A percentile compares a stretch with the other conserved stretches of the same genome.
These are phyloP conservation scores for Paramecium caudatum DNA, from an alignment of 73 alveolate genomes.

Conservation along the genomic window DNA sequence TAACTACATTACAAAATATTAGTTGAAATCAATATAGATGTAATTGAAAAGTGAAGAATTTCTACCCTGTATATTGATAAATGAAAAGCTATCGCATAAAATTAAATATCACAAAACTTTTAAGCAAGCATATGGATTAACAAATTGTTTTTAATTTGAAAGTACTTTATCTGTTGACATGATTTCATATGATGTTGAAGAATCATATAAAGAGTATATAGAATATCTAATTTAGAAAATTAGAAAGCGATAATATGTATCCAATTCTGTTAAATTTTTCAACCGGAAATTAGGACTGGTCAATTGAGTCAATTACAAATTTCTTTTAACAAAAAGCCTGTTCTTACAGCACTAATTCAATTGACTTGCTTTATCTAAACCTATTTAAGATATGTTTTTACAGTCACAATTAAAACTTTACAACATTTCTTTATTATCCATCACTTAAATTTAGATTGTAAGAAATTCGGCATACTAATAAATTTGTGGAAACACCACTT, in stretches of 20 bases:
- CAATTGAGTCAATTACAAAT: background rate
- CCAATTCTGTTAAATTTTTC: conserved; percentile 11
- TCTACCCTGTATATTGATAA: background rate
- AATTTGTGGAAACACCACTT: conserved; percentile 62
- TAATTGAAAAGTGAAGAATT: conserved; percentile 61
- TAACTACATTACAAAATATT: conserved; percentile 30
- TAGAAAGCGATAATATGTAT: conserved; percentile 44
- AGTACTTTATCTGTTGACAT: conserved; percentile 10
- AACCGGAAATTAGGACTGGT: background rate
- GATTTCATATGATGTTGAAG: conserved; percentile 56
- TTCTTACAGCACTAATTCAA: background rate
- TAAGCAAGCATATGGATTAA: conserved; percentile 58
- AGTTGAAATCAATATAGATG: background rate
- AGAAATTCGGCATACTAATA: conserved; percentile 44
- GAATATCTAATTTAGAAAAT: background rate
- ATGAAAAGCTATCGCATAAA: conserved; percentile 29
- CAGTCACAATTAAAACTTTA: background rate
- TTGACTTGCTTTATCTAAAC: conserved; percentile 30
- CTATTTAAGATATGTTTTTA: background rate
- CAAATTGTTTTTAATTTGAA: conserved; percentile 35
- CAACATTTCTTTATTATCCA: conserved; percentile 44
- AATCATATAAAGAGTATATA: conserved; percentile 28
- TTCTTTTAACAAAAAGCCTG: background rate
- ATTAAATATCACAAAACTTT: conserved; percentile 12
- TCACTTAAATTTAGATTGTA: background rate